These are phyloP conservation scores for Eucalyptus curtisii DNA, from an alignment of 345 rosid species.

Conservation along the genomic window DNA sequence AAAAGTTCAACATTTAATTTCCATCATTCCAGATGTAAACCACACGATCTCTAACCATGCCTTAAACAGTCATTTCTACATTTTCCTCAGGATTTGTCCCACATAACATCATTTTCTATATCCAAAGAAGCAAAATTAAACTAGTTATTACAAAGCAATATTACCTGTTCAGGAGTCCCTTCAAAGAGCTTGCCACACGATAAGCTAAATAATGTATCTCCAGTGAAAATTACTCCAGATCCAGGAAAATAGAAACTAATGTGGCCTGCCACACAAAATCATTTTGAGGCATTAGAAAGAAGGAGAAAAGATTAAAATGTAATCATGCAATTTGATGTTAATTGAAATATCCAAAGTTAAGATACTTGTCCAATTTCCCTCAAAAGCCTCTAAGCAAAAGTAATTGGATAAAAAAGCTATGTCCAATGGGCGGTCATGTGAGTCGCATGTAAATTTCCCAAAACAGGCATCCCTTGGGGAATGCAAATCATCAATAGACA, in stretches of 20 bases:
- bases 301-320: not conserved
- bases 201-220: conserved; percentile 91
- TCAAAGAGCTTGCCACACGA: conserved; percentile 95
- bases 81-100: not conserved
- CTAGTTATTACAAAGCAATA: not conserved
- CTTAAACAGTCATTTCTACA: not conserved
- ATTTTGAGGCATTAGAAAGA: not conserved
- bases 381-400: not conserved
- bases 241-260: conserved; percentile 92
- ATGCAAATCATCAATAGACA: not conserved
- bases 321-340: not conserved
- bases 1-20: not conserved
- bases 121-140: not conserved
- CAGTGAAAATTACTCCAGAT: conserved; percentile 79
- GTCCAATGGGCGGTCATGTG: not conserved
- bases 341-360: not conserved
- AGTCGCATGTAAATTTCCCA: not conserved
- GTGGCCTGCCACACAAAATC: conserved; percentile 46
- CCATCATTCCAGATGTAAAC: not conserved
- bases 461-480: not conserved
- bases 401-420: not conserved
- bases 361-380: not conserved
- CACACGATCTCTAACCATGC: not conserved
- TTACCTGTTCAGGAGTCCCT: conserved; percentile 86
- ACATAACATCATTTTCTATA: not conserved